Percentiles rank a stretch among this genome's conserved stretches.
phyloP scores from a whole-genome alignment of 1,284 basidiomycete species.

The Caloboletus firmus region DNA sequence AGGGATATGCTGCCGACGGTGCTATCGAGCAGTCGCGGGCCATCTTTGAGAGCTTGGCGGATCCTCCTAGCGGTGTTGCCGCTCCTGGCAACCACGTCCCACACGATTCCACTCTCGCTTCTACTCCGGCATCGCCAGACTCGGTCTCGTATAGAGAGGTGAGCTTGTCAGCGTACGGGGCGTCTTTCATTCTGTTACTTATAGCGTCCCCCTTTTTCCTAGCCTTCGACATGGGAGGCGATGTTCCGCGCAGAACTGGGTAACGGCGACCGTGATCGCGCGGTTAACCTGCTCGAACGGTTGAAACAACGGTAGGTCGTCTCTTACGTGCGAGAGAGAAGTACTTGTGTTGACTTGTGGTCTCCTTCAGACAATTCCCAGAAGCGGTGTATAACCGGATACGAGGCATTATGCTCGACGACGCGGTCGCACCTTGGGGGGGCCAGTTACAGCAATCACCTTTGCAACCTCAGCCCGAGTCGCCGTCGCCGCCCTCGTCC shows the following conservation, averaged over 20 bases:
- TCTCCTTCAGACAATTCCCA: constrained; percentile 60
- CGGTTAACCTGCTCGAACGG: constrained; percentile 70
- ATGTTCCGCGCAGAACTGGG: constrained; percentile 94
- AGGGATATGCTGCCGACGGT: constrained; percentile 77
- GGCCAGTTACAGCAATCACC: constrained; percentile 11
- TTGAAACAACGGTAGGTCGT: constrained; percentile 68
- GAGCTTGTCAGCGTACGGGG: constrained; percentile 34
- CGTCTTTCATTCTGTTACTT: neutral
- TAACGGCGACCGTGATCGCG: constrained; percentile 71
- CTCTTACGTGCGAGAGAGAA: neutral
- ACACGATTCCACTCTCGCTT: constrained; percentile 44
- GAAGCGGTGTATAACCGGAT: constrained; percentile 68
- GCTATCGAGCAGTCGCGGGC: constrained; percentile 69
- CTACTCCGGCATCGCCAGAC: constrained; percentile 32
- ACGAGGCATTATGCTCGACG: constrained; percentile 61
- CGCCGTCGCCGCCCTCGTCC: neutral
- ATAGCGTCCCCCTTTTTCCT: constrained; percentile 5
- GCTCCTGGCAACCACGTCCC: constrained; percentile 87
- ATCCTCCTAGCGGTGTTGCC: constrained; percentile 84
- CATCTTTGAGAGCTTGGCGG: constrained; percentile 86
- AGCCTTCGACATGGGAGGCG: constrained; percentile 89
- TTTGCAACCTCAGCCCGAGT: constrained; percentile 11
- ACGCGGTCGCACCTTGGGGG: constrained; percentile 40
- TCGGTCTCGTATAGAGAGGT: constrained; percentile 89
- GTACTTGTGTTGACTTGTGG: constrained; percentile 1